Evolutionary conservation across 1,139 yeast genomes (phyloP).

Genomic region (Candida sanyaensis): DNA sequence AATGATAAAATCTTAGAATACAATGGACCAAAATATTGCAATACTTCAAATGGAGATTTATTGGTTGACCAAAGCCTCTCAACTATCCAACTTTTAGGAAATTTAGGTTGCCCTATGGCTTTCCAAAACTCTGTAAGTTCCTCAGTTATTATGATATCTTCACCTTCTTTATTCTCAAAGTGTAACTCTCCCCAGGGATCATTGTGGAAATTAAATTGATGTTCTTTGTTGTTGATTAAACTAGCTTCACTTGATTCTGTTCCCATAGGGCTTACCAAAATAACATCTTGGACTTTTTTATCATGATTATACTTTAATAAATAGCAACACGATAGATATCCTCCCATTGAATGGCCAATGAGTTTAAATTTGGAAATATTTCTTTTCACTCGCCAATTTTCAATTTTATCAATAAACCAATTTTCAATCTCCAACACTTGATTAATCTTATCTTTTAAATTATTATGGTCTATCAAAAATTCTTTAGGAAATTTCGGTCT

Average conservation of each 20-base stretch:
- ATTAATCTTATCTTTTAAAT: constrained; percentile 25
- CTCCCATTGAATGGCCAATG: constrained; percentile 50
- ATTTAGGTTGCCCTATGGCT: constrained; percentile 38
- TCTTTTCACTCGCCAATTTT: constrained; percentile 35
- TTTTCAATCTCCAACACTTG: constrained; percentile 39
- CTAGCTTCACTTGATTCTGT: constrained; percentile 42
- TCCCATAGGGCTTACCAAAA: constrained; percentile 49
- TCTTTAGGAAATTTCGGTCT: constrained; percentile 39
- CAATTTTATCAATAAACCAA: constrained; percentile 47
- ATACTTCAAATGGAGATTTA: constrained; percentile 42
- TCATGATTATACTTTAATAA: constrained; percentile 37
- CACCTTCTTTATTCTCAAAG: constrained; percentile 18
- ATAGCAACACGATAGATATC: constrained; percentile 42
- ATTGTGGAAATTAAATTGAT: constrained; percentile 37
- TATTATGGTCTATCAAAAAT: constrained; percentile 25
- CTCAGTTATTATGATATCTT: constrained; percentile 20
- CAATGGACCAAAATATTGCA: constrained; percentile 41
- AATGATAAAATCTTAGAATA: constrained; percentile 43
- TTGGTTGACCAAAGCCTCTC: constrained; percentile 40
- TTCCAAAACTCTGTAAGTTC: constrained; percentile 38
- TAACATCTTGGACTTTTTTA: constrained; percentile 29
- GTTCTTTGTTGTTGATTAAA: constrained; percentile 32
- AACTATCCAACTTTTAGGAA: constrained; percentile 37
- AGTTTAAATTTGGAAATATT: constrained; percentile 29
- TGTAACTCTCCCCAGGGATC: constrained; percentile 32